phyloP scores from a whole-genome alignment of 1,139 yeast genomes.

The Saccharomyces hybrid region DNA sequence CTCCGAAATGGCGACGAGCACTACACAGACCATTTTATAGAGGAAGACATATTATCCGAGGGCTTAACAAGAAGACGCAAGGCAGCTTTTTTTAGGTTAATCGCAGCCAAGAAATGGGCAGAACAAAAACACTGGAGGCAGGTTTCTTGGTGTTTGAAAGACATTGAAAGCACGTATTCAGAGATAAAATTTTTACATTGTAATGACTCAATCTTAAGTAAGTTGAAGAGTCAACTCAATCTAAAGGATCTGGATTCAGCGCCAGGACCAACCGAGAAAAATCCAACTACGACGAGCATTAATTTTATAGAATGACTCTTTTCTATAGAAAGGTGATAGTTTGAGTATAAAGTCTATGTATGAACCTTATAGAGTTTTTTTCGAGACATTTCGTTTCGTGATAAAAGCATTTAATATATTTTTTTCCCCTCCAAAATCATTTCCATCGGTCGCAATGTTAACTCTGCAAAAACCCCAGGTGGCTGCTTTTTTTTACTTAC shows the following conservation, averaged over 20 bases:
- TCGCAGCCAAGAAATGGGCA: conserved; percentile 73
- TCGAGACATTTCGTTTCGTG: too few relatives aligned
- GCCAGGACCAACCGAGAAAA: conserved; percentile 3
- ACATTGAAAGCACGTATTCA: conserved; percentile 19
- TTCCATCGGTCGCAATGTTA: not conserved
- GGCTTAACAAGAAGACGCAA: conserved; percentile 63
- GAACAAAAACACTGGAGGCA: conserved; percentile 30
- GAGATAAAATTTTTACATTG: conserved; percentile 15
- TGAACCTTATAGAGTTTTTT: not conserved
- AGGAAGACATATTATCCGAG: conserved; percentile 38
- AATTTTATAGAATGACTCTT: not conserved
- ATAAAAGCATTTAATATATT: too few relatives aligned
- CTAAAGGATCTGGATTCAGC: not conserved
- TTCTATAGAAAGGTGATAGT: not conserved
- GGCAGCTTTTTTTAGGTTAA: conserved; percentile 68
- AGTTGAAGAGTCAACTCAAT: conserved; percentile 12
- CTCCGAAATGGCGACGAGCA: conserved; percentile 14
- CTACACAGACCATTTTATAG: conserved; percentile 36
- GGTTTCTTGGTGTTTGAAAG: conserved; percentile 27
- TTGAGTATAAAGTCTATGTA: not conserved
- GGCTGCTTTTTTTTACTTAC: not conserved
- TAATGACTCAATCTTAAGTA: conserved; percentile 21
- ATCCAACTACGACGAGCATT: conserved; percentile 3
- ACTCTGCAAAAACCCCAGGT: too few relatives aligned
- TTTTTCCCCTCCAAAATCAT: not conserved